A percentile compares a stretch with the other conserved stretches of the same genome.
These are phyloP conservation scores for Arthrobotrys conoides DNA, from an alignment of 2,329 filamentous ascomycete species.

Conservation along the genomic window DNA sequence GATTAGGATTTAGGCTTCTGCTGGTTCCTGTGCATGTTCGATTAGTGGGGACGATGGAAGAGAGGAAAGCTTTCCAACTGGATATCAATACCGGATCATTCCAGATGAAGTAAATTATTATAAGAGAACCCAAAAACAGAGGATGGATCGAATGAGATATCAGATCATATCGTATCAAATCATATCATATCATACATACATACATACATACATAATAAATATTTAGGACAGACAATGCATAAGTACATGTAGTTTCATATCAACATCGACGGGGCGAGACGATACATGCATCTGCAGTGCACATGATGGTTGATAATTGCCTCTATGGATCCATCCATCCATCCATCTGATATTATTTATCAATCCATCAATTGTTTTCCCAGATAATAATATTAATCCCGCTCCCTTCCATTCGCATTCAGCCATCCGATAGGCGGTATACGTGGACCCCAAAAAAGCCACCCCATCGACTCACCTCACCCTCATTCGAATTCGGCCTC, in stretches of 20 bases:
- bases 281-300: not conserved
- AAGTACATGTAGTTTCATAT: too few species aligned
- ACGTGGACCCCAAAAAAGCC: slow-evolving; percentile 24
- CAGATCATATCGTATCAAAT: not conserved
- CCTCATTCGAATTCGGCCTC: slow-evolving; percentile 12
- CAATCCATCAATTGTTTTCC: slow-evolving; percentile 7
- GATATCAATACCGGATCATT: slow-evolving; percentile 6
- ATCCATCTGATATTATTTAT: not conserved
- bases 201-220: not conserved
- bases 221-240: too few species aligned
- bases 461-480: slow-evolving; percentile 26
- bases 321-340: too few species aligned
- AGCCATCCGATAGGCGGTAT: slow-evolving; percentile 12
- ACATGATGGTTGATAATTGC: slow-evolving; percentile 3
- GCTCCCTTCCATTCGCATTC: slow-evolving; percentile 2
- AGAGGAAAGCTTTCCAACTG: slow-evolving; percentile 33
- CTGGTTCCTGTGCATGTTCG: slow-evolving; percentile 19
- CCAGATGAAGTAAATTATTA: slow-evolving; percentile 8
- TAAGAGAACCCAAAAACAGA: not conserved
- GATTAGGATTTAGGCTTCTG: slow-evolving; percentile 29
- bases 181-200: not conserved
- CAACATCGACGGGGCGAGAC: not conserved
- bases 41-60: slow-evolving; percentile 33
- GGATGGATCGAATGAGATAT: slow-evolving; percentile 22
- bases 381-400: slow-evolving; percentile 28